A percentile compares a stretch with the other conserved stretches of the same genome.
Conservation (phyloP, 2,329 filamentous ascomycete genomes). For the Boeremia lycopersici region DNA sequence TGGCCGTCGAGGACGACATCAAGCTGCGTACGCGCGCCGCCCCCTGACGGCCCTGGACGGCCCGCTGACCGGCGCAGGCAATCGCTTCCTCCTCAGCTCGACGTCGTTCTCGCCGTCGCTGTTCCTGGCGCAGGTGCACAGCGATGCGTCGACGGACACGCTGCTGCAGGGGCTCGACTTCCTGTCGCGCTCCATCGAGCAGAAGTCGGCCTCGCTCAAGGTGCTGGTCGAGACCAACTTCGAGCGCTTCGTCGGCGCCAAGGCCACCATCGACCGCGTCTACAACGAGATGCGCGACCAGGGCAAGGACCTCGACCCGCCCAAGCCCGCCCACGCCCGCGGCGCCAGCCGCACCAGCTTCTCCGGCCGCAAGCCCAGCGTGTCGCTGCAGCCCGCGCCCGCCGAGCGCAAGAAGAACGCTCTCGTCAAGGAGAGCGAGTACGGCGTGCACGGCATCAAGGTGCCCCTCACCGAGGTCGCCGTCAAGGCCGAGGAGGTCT, state of each 20-base stretch:
- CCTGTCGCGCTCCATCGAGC: constrained; percentile 89
- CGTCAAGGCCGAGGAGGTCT: constrained; percentile 94
- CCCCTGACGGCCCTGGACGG: too few species aligned
- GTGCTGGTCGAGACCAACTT: constrained; percentile 97
- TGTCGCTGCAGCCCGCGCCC: constrained; percentile 34
- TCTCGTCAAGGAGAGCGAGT: constrained; percentile 79
- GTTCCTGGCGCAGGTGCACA: constrained; percentile 91
- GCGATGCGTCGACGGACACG: constrained; percentile 79
- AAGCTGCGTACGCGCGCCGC: constrained; percentile 65
- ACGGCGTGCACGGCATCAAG: constrained; percentile 67
- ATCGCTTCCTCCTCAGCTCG: constrained; percentile 92
- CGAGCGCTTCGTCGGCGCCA: constrained; percentile 95
- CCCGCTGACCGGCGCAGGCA: constrained; percentile 58
- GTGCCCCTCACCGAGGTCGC: constrained; percentile 85
- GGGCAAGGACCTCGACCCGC: constrained; percentile 57
- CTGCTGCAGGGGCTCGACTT: constrained; percentile 82
- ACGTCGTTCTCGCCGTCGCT: constrained; percentile 92
- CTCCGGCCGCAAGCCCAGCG: constrained; percentile 54
- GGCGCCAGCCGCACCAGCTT: constrained; percentile 70
- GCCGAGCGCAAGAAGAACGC: constrained; percentile 82
- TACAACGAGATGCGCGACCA: constrained; percentile 92
- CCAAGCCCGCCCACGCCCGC: constrained; percentile 63
- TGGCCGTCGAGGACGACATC: constrained; percentile 83
- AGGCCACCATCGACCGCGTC: constrained; percentile 97
- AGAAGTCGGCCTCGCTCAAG: constrained; percentile 96